Evolutionary conservation across 257 asterid species (phyloP), one percentile per base, ranked within the genome.

Genomic region (Prunella vulgaris): DNA sequence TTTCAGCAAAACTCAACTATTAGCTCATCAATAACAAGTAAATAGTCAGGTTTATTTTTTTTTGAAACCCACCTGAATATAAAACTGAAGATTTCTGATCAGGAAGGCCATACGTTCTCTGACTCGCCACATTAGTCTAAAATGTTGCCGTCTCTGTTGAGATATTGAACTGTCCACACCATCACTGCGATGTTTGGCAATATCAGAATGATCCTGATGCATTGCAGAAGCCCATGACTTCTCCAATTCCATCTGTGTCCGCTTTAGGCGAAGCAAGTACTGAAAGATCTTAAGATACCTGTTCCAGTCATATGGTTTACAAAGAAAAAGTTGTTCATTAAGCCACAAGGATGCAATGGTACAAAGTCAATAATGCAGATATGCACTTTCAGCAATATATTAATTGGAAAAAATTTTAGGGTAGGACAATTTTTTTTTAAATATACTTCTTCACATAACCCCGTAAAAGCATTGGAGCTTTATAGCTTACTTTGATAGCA

Each of bases 101-200:
- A 94, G 81, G 85, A 91, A 94, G 75, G 98, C 99, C 99, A 91
- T 94, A 64, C 92, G 97, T 78, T 94, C 99, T 85, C 98, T 85
- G 73, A 89, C 81, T 72, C 87, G 94, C 99, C 99, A 94, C 98
- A 91, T 85, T 53, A 96, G 95, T 75, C 85, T 88, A 81, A 84
- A 85, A 44, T 79, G 86, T 51, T 90, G 97, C 40, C 90, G 85
- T 54, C 86, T 86, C 83, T 83, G 96, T 70, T 86, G 95, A 56
- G 93, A 79, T 72, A 71, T 70, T 59, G 84, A 82, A 75, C 80
- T 79, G 74, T 79, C 77, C 65, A 51, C 65, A 49, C 75, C 60
- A 49, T 87, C 87, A 58, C 68, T 80, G 12, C 81, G 90, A 61
- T 74, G 78, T 72, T 80, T 86, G 62, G 93, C 86, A 75, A 87